Evolutionary conservation across 495 filamentous ascomycete species (phyloP), one percentile per base, ranked within the genome.

Genomic region (Daldinia decipiens): DNA sequence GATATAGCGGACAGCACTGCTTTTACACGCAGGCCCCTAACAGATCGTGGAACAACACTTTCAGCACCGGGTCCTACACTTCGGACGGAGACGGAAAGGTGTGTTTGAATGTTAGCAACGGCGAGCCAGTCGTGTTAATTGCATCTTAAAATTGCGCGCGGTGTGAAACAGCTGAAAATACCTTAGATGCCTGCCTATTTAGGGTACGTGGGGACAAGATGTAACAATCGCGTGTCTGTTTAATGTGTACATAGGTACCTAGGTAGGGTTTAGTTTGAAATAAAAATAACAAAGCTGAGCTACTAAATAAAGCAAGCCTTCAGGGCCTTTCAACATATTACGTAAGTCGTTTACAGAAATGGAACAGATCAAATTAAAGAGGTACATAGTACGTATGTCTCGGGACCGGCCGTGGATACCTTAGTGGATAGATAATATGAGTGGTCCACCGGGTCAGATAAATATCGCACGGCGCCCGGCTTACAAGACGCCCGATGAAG

Each of bases 11-110:
- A 11, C 65, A 66, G 17, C 62, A 79, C 65, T 82, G 79, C 59
- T 82, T 82, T 52, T 65, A 82, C 61, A 76, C 78, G 7, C 73
- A 74, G 29, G 76, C 74, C 1, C 31, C 71, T 13, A 78, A 78
- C 45, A 45, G 67, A 19, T 50, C 62, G 19, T 78, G 76, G 74
- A 72, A 76, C 21, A 72, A 73, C 17, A 74, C 72, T 3, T 74
- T 77, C 27, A 55, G 69, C 1, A 32, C 40, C 15, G 71, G 74
- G 15, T 60, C 74, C 2, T 71, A 67, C 36, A 59, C 62, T 15
- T 59, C 74, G 2, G 74, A 77, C 17, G 65, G 60, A 11, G 39
- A 50, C 11, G 74, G 74, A 15, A 66, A 75, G n/a, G 43, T 75
- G 19, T 77, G 74, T 54, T 1, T 75, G 6, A 61, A 12, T 15